These are phyloP conservation scores for Sphagnum tenellum DNA, from an alignment of 225 moss, liverwort and hornwort genomes.

Conservation along the genomic window DNA sequence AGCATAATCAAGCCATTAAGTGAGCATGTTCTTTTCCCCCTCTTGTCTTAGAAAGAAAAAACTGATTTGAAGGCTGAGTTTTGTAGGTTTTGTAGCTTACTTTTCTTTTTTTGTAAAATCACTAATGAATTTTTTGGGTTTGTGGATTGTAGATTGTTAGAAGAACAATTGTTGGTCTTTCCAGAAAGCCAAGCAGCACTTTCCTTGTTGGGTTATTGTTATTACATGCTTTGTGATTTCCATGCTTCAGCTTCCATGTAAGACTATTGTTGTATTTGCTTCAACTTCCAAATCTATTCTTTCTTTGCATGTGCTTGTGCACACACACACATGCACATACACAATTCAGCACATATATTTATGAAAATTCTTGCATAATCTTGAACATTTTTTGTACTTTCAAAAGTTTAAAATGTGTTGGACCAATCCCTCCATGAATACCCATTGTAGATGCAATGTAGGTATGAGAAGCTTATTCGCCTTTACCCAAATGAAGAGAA, in stretches of 20 bases:
- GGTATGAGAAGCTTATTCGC: constrained; percentile 50
- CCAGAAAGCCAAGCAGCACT: constrained; percentile 51
- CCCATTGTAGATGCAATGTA: constrained; percentile 2
- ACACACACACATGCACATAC: too few species aligned
- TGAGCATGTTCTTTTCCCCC: constrained; percentile 2
- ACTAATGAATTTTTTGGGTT: too few species aligned
- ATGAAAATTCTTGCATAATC: too few species aligned
- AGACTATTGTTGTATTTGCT: too few species aligned
- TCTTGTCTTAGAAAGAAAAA: background rate
- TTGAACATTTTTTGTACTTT: too few species aligned
- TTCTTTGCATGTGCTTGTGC: too few species aligned
- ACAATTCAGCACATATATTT: too few species aligned
- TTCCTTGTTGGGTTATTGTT: constrained; percentile 75
- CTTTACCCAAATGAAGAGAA: constrained; percentile 38
- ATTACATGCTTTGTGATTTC: constrained; percentile 64
- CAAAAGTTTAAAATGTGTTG: too few species aligned
- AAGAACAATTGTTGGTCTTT: constrained; percentile 44
- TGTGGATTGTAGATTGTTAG: constrained; percentile 27
- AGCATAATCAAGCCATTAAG: constrained; percentile 50
- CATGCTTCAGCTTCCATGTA: constrained; percentile 69
- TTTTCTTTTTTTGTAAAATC: background rate
- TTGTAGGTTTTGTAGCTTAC: background rate
- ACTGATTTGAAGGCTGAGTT: background rate
- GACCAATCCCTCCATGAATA: too few species aligned
- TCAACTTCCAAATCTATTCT: too few species aligned